Percentiles rank a stretch among this genome's conserved stretches.
These are phyloP conservation scores for Bromus sterilis DNA, from an alignment of 176 grass and related monocot genomes.

Conservation along the genomic window DNA sequence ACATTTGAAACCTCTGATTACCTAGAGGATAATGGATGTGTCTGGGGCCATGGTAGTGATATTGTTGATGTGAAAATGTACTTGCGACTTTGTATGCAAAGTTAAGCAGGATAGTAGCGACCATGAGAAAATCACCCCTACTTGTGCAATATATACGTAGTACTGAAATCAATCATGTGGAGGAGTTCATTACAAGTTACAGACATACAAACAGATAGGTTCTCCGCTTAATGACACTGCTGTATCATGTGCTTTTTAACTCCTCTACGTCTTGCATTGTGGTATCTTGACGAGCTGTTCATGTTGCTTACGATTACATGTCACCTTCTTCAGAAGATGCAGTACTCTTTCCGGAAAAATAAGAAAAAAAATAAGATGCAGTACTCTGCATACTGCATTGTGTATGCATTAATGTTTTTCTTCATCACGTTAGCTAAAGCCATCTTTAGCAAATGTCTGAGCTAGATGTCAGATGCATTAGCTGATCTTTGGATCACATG, in stretches of 20 bases:
- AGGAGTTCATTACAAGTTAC: too few relatives aligned
- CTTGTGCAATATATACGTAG: too few relatives aligned
- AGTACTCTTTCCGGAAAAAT: too few relatives aligned
- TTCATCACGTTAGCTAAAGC: not conserved
- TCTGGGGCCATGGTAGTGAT: not conserved
- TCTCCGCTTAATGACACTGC: not conserved
- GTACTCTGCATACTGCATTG: too few relatives aligned
- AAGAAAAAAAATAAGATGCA: too few relatives aligned
- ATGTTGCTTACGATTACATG: too few relatives aligned
- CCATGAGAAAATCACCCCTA: not conserved
- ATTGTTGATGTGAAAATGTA: not conserved
- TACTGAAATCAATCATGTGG: too few relatives aligned
- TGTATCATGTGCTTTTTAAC: conserved; percentile 1
- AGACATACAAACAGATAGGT: too few relatives aligned
- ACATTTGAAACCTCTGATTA: not conserved
- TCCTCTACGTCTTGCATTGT: too few relatives aligned
- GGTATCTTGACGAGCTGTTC: too few relatives aligned
- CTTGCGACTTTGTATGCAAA: not conserved
- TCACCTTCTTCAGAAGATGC: too few relatives aligned
- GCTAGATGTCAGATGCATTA: not conserved
- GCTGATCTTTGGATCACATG: conserved; percentile 1
- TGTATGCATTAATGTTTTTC: not conserved
- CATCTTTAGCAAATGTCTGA: not conserved
- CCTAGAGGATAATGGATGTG: not conserved
- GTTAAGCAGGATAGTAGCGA: not conserved